Evolutionary conservation across 805 yeast species (phyloP), one percentile per base, ranked within the genome.

Genomic region (Saccharomyces kudriavzevii): DNA sequence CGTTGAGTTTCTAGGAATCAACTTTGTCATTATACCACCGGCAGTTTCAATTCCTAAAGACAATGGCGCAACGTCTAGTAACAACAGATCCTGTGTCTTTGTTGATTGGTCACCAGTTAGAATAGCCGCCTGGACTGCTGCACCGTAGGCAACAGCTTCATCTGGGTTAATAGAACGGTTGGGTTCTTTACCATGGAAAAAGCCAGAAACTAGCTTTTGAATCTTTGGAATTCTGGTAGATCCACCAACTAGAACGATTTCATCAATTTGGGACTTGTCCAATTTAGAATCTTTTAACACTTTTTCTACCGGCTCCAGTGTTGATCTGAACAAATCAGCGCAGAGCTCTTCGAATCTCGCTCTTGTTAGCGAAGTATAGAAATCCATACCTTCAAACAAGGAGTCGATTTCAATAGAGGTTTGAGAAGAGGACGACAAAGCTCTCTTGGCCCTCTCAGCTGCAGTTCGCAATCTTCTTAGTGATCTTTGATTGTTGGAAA

Each of bases 101-200:
- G 96, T 84, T 45, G 96, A 89, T 65, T 91, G 84, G 77, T 90
- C 96, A 77, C 97, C 97, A 57, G 96, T 82, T 71, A 90, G 81
- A 71, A 90, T 89, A 64, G 96, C 96, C 61, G 96, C 96, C 80
- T 89, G 97, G 64, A 89, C 96, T 57, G 96, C 96, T 65, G 97
- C 97, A 85, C 97, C 96, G 78, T 89, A 90, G 67, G 97, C 97
- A 75, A 89, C 97, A 68, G 97, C 96, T 79, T 89, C 97, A 80
- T 90, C 97, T 63, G 97, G 96, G 84, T 89, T 89, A 75, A 89
- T 89, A 54, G 96, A 87, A 78, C 84, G 87, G 81, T 88, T 88
- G 75, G 95, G 96, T 77, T 89, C 96, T 80, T 89, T 90, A 71
- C 96, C 96, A 76, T 89, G 87, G 84, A 90, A 89, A 84, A 85